Conservation (phyloP, 106 monocot species). For the Allium cepa region DNA sequence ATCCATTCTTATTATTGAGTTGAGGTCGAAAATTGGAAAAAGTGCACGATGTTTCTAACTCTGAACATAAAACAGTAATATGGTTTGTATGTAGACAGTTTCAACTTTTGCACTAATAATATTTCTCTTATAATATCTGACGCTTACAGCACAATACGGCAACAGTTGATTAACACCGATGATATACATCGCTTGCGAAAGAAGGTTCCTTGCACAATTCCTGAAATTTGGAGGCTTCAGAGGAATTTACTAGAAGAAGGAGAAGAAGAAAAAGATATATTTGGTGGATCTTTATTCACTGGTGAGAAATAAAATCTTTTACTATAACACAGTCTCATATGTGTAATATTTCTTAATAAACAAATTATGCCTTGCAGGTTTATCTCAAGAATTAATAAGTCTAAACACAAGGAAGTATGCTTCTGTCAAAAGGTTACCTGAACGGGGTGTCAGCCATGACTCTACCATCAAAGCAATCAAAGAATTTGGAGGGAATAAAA, state of each 20-base stretch:
- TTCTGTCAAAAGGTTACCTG: conserved; percentile 12
- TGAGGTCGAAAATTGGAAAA: too few relatives aligned
- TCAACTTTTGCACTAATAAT: too few relatives aligned
- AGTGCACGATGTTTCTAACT: too few relatives aligned
- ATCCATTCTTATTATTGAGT: too few relatives aligned
- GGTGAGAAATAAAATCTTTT: conserved; percentile 27
- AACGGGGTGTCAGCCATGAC: conserved; percentile 8
- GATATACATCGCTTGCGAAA: conserved; percentile 87
- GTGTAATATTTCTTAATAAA: neutral
- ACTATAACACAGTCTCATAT: neutral
- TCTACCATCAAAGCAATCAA: conserved; percentile 21
- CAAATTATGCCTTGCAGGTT: conserved; percentile 27
- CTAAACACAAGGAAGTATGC: conserved; percentile 34
- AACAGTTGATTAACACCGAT: conserved; percentile 89
- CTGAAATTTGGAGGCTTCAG: conserved; percentile 91
- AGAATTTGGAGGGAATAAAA: conserved; percentile 8
- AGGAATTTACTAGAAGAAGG: conserved; percentile 59
- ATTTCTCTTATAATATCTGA: neutral
- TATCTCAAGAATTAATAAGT: conserved; percentile 35
- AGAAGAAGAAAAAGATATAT: conserved; percentile 28
- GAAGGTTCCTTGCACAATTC: conserved; percentile 88
- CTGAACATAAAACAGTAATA: too few relatives aligned
- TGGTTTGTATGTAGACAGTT: too few relatives aligned
- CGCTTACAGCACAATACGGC: conserved; percentile 57
- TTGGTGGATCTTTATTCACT: conserved; percentile 50